A percentile compares a stretch with the other conserved stretches of the same genome.
These are phyloP conservation scores for Fusarium odoratissimum DNA, from an alignment of 2,329 filamentous ascomycete genomes.

Conservation along the genomic window DNA sequence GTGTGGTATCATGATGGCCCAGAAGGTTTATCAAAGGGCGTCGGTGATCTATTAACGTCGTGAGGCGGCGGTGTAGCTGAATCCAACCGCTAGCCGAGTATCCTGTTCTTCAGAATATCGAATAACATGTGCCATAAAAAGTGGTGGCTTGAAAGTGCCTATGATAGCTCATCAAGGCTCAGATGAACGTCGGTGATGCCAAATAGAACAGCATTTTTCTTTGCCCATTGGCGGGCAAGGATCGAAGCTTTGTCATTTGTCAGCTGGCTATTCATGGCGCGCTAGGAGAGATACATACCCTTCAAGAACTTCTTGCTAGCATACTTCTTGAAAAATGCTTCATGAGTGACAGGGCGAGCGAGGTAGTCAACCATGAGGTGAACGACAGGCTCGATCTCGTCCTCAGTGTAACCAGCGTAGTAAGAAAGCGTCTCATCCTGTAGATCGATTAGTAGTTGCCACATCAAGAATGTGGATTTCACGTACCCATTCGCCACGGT, in stretches of 20 bases:
- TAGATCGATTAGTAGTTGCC: constrained; percentile 46
- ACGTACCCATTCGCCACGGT: constrained; percentile 90
- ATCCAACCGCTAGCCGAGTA: constrained; percentile 48
- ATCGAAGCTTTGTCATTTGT: constrained; percentile 76
- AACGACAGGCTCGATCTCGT: constrained; percentile 92
- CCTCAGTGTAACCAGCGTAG: constrained; percentile 93
- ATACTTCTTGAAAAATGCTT: constrained; percentile 99
- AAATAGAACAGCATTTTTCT: constrained; percentile 74
- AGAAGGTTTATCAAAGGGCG: constrained; percentile 35
- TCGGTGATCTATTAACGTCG: constrained; percentile 51
- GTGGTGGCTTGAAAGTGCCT: constrained; percentile 24
- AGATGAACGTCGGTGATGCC: constrained; percentile 64
- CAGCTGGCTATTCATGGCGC: constrained; percentile 11
- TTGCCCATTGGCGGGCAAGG: constrained; percentile 91
- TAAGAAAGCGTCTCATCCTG: constrained; percentile 87
- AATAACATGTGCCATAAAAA: constrained; percentile 24
- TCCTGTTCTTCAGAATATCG: constrained; percentile 43
- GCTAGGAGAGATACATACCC: constrained; percentile 70
- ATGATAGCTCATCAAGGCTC: constrained; percentile 62
- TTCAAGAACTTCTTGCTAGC: constrained; percentile 99
- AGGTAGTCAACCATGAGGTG: constrained; percentile 97
- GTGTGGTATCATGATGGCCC: constrained; percentile 42
- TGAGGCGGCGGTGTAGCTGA: constrained; percentile 45
- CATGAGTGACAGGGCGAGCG: constrained; percentile 87
- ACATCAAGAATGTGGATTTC: neutral